Evolutionary conservation across 495 filamentous ascomycete genomes (phyloP).

Genomic region (Beverwykella pulmonaria): DNA sequence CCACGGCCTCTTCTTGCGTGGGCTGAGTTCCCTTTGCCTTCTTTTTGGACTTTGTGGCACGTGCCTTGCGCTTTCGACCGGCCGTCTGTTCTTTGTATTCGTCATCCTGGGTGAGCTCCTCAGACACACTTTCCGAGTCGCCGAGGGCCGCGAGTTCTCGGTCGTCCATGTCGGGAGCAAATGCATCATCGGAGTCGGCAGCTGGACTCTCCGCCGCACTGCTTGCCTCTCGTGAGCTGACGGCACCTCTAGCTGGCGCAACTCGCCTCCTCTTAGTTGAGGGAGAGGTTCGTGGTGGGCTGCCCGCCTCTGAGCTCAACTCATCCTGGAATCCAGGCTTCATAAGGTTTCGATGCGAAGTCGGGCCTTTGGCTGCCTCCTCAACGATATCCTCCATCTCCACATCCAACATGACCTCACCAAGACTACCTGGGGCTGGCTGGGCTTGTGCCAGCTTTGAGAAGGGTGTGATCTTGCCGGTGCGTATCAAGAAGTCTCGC

Average conservation of each 20-base stretch:
- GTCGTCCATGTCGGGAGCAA: constrained; percentile 38
- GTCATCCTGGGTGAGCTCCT: constrained; percentile 46
- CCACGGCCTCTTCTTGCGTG: constrained; percentile 57
- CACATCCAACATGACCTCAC: constrained; percentile 73
- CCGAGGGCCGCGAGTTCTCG: constrained; percentile 33
- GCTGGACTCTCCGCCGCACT: constrained; percentile 20
- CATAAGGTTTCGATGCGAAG: constrained; percentile 80
- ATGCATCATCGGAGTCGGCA: constrained; percentile 40
- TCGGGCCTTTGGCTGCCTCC: constrained; percentile 33
- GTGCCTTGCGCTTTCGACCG: constrained; percentile 35
- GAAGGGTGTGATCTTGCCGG: constrained; percentile 96
- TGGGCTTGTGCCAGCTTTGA: constrained; percentile 63
- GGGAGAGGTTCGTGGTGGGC: constrained; percentile 7
- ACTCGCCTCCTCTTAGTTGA: constrained; percentile 50
- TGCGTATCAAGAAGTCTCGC: constrained; percentile 88
- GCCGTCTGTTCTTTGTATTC: constrained; percentile 50
- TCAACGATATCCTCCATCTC: constrained; percentile 54
- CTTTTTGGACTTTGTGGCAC: constrained; percentile 48
- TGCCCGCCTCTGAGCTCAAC: constrained; percentile 27
- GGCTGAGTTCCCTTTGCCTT: constrained; percentile 12
- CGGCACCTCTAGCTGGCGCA: background rate
- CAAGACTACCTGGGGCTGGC: constrained; percentile 62
- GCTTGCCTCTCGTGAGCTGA: constrained; percentile 8
- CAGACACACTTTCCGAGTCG: constrained; percentile 45
- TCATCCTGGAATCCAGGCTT: constrained; percentile 74